These are phyloP conservation scores for Blastomyces silverae DNA, from an alignment of 2,329 filamentous ascomycete species.

Conservation along the genomic window DNA sequence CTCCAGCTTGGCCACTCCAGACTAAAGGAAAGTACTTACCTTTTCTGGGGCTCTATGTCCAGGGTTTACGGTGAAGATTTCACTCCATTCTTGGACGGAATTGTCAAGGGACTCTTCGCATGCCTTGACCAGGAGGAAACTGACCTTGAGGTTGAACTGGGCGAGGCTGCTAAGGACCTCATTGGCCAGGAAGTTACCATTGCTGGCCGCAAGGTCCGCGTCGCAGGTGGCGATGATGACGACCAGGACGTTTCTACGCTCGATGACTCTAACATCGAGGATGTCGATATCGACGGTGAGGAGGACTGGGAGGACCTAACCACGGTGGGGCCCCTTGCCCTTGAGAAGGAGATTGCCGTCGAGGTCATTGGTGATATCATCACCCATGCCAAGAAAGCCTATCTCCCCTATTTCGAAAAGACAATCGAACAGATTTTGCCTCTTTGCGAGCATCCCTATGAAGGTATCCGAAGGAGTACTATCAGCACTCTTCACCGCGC, in stretches of 20 bases:
- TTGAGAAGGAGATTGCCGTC: conserved; percentile 95
- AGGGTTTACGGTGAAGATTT: conserved; percentile 77
- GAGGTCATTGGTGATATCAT: conserved; percentile 93
- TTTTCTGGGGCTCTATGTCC: conserved; percentile 89
- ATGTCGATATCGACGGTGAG: conserved; percentile 67
- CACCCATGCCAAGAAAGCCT: conserved; percentile 72
- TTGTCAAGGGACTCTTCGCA: conserved; percentile 58
- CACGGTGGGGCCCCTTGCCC: conserved; percentile 78
- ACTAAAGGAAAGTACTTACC: conserved; percentile 92
- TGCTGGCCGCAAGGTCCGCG: conserved; percentile 77
- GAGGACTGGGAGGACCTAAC: conserved; percentile 78
- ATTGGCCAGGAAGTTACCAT: conserved; percentile 69
- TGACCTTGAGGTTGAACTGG: conserved; percentile 68
- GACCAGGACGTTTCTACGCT: conserved; percentile 35
- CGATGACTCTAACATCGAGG: conserved; percentile 51
- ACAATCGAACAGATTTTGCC: conserved; percentile 74
- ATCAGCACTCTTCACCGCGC: conserved; percentile 88
- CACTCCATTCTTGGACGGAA: conserved; percentile 42
- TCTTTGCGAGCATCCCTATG: conserved; percentile 80
- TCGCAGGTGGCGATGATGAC: conserved; percentile 59
- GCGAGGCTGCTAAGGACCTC: conserved; percentile 65
- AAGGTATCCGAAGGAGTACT: conserved; percentile 87
- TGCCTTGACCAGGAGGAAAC: conserved; percentile 86
- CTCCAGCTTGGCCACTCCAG: conserved; percentile 81
- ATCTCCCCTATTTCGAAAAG: conserved; percentile 79